phyloP scores from a whole-genome alignment of 2,329 filamentous ascomycete genomes.

The Epichloe typhina region DNA sequence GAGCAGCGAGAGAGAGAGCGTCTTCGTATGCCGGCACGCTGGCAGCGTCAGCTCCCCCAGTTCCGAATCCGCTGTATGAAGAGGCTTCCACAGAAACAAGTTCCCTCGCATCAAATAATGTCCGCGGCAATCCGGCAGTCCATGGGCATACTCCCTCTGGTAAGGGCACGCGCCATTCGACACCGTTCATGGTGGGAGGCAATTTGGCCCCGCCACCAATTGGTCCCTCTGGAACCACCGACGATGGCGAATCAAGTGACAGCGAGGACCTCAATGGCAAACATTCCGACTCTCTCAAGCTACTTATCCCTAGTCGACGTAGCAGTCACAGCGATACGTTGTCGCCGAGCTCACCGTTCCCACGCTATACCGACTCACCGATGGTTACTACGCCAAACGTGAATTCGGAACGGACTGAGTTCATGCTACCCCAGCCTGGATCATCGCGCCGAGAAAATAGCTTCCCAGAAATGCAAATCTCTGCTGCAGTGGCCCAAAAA shows the following conservation, averaged over 20 bases:
- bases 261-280: slow-evolving; percentile 2
- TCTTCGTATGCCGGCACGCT: slow-evolving; percentile 6
- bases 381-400: slow-evolving; percentile 28
- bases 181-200: slow-evolving; percentile 24
- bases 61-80: neutral
- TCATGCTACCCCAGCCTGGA: slow-evolving; percentile 34
- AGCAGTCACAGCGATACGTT: slow-evolving; percentile 31
- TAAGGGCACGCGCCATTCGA: slow-evolving; percentile 3
- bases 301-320: slow-evolving; percentile 34
- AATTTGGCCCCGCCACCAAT: slow-evolving; percentile 29
- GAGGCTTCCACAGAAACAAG: neutral
- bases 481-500: slow-evolving; percentile 23
- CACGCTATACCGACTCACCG: slow-evolving; percentile 50
- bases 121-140: neutral
- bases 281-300: slow-evolving; percentile 18
- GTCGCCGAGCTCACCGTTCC: slow-evolving; percentile 51
- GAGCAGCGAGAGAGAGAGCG: slow-evolving; percentile 9
- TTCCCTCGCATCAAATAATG: neutral
- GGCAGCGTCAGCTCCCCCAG: neutral
- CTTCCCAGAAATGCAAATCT: slow-evolving; percentile 30
- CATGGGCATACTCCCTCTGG: slow-evolving; percentile 9
- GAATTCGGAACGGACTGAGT: slow-evolving; percentile 34
- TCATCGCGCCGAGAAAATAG: slow-evolving; percentile 30
- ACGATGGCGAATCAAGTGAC: neutral
- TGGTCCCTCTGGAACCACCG: slow-evolving; percentile 9